Evolutionary conservation across 805 yeast species (phyloP), one percentile per base, ranked within the genome.

Genomic region (Maudiozyma pseudohumilis): DNA sequence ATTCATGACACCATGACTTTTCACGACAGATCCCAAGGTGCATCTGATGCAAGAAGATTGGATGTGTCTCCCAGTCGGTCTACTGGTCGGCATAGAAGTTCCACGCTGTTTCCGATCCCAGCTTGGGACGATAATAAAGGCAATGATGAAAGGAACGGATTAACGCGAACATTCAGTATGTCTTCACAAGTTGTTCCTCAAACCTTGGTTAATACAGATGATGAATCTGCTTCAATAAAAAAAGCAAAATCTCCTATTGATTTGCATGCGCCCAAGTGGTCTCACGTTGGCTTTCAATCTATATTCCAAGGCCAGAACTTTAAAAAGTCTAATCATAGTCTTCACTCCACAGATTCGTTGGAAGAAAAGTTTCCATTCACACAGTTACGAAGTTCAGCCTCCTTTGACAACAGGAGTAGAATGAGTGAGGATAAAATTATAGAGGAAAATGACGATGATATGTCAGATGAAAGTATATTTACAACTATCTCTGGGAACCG

Each of bases 171-270:
- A 15, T 49, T 53, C 32, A 53, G 58, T 42, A 42, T 55, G 13
- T 50, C 60, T 10, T 54, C 60, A 8, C 56, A 49, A 25, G 48
- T 55, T 27, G 45, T 55, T 8, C 60, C 61, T 5, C 60, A 56
- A 29, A 49, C 54, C 3, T 39, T 55, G 17, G 41, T 48, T 7
- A 42, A 42, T 21, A 43, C 50, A 27, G 46, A 39, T 23, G 50
- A 45, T n/a, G 54, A 47, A 19, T 40, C 37, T n/a, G n/a, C 32
- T 6, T 23, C 32, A 7, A 3, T 15, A 1, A 40, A 35, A 17
- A 32, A 27, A 13, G 15, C 43, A 3, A 46, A 40, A 34, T 40
- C 56, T 6, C 43, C 48, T 2, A 27, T 26, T 2, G 41, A 40
- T 19, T 11, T 15, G 12, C 32, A 29, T 10, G 18, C 40, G 4